Evolutionary conservation across 1,284 basidiomycete species (phyloP).

Genomic region (Schizopora paradoxa): DNA sequence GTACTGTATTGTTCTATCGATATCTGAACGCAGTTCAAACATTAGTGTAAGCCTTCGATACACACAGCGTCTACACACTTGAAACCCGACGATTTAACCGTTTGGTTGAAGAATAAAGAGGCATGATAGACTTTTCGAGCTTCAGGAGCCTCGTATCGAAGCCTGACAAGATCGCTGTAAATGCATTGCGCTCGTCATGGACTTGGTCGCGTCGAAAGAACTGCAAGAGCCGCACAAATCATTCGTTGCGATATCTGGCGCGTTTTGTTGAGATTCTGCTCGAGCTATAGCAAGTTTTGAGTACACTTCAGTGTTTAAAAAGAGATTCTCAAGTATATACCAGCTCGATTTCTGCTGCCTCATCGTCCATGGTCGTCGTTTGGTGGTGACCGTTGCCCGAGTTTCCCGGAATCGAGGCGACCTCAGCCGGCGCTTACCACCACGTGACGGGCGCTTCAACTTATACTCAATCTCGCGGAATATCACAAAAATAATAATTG

Average conservation of each 20-base stretch:
- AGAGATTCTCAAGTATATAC: slow-evolving; percentile 32
- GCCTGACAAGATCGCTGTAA: slow-evolving; percentile 66
- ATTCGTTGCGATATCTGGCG: slow-evolving; percentile 75
- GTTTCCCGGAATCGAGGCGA: background rate
- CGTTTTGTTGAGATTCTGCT: slow-evolving; percentile 81
- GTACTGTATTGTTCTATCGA: slow-evolving; percentile 68
- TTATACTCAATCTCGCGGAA: no score
- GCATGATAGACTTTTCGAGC: slow-evolving; percentile 75
- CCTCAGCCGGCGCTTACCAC: background rate
- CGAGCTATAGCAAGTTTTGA: slow-evolving; percentile 45
- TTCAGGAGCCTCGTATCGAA: slow-evolving; percentile 73
- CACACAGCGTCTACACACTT: slow-evolving; percentile 6
- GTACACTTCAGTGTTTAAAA: background rate
- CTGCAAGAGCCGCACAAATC: slow-evolving; percentile 51
- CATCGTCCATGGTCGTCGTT: slow-evolving; percentile 57
- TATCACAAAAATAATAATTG: no score
- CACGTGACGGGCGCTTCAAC: background rate
- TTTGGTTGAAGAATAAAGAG: slow-evolving; percentile 69
- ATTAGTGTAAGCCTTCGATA: no score
- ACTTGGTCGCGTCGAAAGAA: background rate
- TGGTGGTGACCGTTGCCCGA: background rate
- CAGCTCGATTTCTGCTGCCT: slow-evolving; percentile 71
- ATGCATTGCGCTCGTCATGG: slow-evolving; percentile 12
- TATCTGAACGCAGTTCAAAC: slow-evolving; percentile 46
- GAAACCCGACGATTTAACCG: slow-evolving; percentile 58